A percentile compares a stretch with the other conserved stretches of the same genome.
Evolutionary conservation across 139 green algal genomes (phyloP).

Genomic region (Haematococcus lacustris): DNA sequence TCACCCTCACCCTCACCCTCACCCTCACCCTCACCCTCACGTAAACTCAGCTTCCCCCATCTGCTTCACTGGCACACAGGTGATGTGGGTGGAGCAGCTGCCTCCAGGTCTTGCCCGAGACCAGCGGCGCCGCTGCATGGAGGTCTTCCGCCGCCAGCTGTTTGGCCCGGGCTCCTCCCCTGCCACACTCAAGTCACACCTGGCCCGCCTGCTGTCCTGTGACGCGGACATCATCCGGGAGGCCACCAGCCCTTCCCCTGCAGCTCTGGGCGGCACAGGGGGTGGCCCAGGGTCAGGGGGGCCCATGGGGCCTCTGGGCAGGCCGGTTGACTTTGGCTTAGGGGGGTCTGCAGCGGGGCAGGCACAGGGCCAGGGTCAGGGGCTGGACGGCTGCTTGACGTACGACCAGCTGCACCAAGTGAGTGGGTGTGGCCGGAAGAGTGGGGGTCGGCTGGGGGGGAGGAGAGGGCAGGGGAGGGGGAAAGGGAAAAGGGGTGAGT

Average conservation of each 20-base stretch:
- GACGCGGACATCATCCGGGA: conserved; percentile 1
- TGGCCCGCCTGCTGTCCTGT: neutral
- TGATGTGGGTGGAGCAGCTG: conserved; percentile 47
- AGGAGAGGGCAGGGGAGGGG: too few relatives aligned
- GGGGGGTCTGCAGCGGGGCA: neutral
- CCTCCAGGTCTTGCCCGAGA: conserved; percentile 34
- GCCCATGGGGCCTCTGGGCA: too few relatives aligned
- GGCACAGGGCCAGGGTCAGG: neutral
- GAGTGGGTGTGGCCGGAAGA: too few relatives aligned
- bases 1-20: too few relatives aligned
- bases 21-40: too few relatives aligned
- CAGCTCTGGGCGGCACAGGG: too few relatives aligned
- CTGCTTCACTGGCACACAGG: conserved; percentile 8
- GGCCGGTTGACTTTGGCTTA: neutral
- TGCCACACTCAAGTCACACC: conserved; percentile 8
- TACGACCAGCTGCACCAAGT: neutral
- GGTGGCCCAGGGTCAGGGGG: too few relatives aligned
- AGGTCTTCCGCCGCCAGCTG: conserved; percentile 27
- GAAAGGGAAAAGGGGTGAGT: too few relatives aligned
- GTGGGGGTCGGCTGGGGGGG: too few relatives aligned
- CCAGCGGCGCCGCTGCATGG: conserved; percentile 26
- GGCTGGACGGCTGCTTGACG: neutral
- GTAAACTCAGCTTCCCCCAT: too few relatives aligned
- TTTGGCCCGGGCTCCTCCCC: conserved; percentile 26
- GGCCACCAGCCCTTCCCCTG: neutral